Evolutionary conservation across 2,329 filamentous ascomycete species (phyloP).

Genomic region (Penicillium sp.): DNA sequence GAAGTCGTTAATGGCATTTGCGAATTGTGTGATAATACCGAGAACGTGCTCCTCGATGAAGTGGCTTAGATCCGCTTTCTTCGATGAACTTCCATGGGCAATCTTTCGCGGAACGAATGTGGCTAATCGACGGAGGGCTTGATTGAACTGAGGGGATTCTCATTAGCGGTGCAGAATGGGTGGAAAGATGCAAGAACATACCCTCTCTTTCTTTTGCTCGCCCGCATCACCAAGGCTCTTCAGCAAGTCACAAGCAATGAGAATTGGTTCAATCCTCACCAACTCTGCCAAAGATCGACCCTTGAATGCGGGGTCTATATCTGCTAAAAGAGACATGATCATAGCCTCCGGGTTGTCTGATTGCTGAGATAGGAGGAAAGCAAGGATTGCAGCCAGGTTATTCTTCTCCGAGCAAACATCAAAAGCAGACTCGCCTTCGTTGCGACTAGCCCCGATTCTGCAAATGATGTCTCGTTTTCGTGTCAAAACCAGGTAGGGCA

Average conservation of each 20-base stretch:
- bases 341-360: constrained; percentile 66
- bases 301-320: constrained; percentile 69
- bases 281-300: constrained; percentile 65
- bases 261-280: constrained; percentile 70
- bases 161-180: background rate
- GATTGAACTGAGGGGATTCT: constrained; percentile 40
- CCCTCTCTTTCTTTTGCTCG: constrained; percentile 48
- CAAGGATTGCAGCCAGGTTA: constrained; percentile 59
- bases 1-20: constrained; percentile 71
- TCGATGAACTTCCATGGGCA: constrained; percentile 46
- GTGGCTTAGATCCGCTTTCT: constrained; percentile 57
- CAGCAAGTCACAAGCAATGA: constrained; percentile 75
- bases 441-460: constrained; percentile 71
- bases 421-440: constrained; percentile 53
- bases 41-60: constrained; percentile 84
- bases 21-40: constrained; percentile 80
- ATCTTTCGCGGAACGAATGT: constrained; percentile 52
- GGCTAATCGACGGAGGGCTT: constrained; percentile 52
- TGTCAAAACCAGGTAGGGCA: constrained; percentile 81
- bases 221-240: constrained; percentile 72
- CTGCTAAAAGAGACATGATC: constrained; percentile 65
- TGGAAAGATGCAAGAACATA: constrained; percentile 46
- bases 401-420: constrained; percentile 60
- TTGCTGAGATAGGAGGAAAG: constrained; percentile 57
- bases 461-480: constrained; percentile 75